Percentiles rank a stretch among this genome's conserved stretches.
These are phyloP conservation scores for Camptophora hylomeconis DNA, from an alignment of 2,329 filamentous ascomycete genomes.

Conservation along the genomic window DNA sequence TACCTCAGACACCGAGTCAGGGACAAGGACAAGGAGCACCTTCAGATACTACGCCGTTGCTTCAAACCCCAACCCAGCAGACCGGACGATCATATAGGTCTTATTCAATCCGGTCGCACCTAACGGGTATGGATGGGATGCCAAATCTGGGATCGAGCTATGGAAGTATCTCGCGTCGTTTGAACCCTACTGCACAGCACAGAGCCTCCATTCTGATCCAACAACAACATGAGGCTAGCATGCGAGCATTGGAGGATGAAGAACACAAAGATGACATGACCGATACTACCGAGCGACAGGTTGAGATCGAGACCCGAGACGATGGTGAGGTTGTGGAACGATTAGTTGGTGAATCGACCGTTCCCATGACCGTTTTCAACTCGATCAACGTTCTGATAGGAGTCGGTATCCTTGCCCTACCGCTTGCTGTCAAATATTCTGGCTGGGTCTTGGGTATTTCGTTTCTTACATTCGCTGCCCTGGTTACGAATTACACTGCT, in stretches of 20 bases:
- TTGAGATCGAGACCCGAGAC: constrained; percentile 14
- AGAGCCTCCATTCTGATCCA: constrained; percentile 41
- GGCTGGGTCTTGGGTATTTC: constrained; percentile 75
- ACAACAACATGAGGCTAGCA: constrained; percentile 35
- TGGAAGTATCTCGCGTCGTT: constrained; percentile 43
- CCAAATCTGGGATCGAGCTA: constrained; percentile 38
- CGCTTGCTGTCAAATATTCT: constrained; percentile 73
- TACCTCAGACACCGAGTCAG: no score
- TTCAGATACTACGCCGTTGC: constrained; percentile 18
- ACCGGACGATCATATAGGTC: constrained; percentile 5
- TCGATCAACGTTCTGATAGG: constrained; percentile 88
- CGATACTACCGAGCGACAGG: constrained; percentile 2
- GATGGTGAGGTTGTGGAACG: constrained; percentile 65
- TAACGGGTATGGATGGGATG: no score
- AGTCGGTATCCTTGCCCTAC: constrained; percentile 77
- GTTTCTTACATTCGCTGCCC: constrained; percentile 60
- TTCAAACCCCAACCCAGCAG: constrained; percentile 7
- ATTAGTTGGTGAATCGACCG: constrained; percentile 83
- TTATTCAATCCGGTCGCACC: no score
- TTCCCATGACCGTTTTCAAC: constrained; percentile 93
- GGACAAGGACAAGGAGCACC: no score
- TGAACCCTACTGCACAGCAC: constrained; percentile 43
- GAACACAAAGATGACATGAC: constrained; percentile 14
- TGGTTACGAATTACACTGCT: constrained; percentile 74
- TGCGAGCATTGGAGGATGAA: constrained; percentile 21